phyloP scores from a whole-genome alignment of 2,329 filamentous ascomycete species.

The Sclerotinia borealis region DNA sequence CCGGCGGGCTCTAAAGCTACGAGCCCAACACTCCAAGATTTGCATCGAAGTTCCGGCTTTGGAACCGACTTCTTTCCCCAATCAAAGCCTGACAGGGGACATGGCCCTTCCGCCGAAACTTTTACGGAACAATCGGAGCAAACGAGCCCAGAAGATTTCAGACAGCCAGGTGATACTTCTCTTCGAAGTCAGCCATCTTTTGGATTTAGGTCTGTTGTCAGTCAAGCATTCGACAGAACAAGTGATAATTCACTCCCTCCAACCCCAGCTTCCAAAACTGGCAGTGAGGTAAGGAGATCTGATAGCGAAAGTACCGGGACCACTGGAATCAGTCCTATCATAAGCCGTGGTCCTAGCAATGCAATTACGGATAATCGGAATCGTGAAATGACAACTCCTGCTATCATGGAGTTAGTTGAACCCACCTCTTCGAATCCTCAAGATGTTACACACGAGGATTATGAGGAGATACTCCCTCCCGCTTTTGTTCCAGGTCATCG shows the following conservation, averaged over 20 bases:
- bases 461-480: constrained; percentile 19
- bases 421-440: constrained; percentile 19
- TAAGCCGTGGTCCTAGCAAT: constrained; percentile 46
- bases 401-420: constrained; percentile 47
- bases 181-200: constrained; percentile 48
- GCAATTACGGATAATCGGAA: constrained; percentile 29
- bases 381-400: constrained; percentile 41
- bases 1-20: constrained; percentile 34
- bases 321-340: constrained; percentile 54
- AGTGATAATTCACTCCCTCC: constrained; percentile 46
- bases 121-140: not conserved
- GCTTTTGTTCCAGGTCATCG: constrained; percentile 48
- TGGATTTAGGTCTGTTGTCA: constrained; percentile 54
- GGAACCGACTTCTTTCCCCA: constrained; percentile 50
- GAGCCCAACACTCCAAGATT: constrained; percentile 52
- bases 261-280: constrained; percentile 43
- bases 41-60: constrained; percentile 55
- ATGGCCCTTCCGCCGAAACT: not conserved
- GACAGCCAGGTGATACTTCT: constrained; percentile 17
- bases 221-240: constrained; percentile 57
- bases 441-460: constrained; percentile 10
- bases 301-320: constrained; percentile 53
- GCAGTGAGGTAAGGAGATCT: constrained; percentile 47
- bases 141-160: not conserved
- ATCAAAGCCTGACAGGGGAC: constrained; percentile 15